A percentile compares a stretch with the other conserved stretches of the same genome.
Conservation (phyloP, 495 filamentous ascomycete species). For the Hypoxylon lenormandii region DNA sequence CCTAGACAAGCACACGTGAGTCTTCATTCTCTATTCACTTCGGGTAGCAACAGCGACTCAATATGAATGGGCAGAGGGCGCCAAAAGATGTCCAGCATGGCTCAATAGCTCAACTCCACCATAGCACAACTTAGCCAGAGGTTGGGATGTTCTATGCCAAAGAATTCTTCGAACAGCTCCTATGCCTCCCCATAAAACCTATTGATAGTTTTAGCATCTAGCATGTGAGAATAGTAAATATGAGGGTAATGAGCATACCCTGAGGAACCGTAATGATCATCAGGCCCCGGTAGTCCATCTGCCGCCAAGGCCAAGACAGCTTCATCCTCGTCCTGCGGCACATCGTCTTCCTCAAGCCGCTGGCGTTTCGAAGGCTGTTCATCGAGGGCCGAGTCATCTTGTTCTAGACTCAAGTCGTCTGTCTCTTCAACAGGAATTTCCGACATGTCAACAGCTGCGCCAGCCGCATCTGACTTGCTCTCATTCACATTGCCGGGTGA, state of each 20-base stretch:
- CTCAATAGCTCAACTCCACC: slow-evolving; percentile 9
- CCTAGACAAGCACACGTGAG: slow-evolving; percentile 35
- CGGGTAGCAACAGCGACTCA: slow-evolving; percentile 16
- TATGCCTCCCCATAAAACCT: slow-evolving; percentile 56
- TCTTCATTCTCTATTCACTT: slow-evolving; percentile 38
- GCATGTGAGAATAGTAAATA: slow-evolving; percentile 12
- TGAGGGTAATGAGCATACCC: slow-evolving; percentile 51
- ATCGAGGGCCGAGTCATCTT: slow-evolving; percentile 41
- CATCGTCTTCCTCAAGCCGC: slow-evolving; percentile 51
- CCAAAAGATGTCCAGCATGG: not conserved
- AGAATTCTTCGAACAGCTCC: not conserved
- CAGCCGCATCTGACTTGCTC: slow-evolving; percentile 22
- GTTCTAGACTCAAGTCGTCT: slow-evolving; percentile 39
- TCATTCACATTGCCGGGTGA: slow-evolving; percentile 21
- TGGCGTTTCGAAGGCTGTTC: slow-evolving; percentile 56
- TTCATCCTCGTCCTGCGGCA: slow-evolving; percentile 53
- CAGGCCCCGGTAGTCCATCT: slow-evolving; percentile 52
- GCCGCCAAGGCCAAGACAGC: slow-evolving; percentile 56
- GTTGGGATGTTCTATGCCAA: not conserved
- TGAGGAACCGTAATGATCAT: slow-evolving; percentile 49
- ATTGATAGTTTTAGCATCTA: slow-evolving; percentile 11
- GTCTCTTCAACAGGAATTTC: slow-evolving; percentile 31
- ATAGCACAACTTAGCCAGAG: not conserved
- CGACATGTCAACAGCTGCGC: slow-evolving; percentile 20
- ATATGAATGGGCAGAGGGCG: slow-evolving; percentile 15